Percentiles rank a stretch among this genome's conserved stretches.
Conservation (phyloP, 768 basidiomycete genomes). For the Mycena capillaripes region DNA sequence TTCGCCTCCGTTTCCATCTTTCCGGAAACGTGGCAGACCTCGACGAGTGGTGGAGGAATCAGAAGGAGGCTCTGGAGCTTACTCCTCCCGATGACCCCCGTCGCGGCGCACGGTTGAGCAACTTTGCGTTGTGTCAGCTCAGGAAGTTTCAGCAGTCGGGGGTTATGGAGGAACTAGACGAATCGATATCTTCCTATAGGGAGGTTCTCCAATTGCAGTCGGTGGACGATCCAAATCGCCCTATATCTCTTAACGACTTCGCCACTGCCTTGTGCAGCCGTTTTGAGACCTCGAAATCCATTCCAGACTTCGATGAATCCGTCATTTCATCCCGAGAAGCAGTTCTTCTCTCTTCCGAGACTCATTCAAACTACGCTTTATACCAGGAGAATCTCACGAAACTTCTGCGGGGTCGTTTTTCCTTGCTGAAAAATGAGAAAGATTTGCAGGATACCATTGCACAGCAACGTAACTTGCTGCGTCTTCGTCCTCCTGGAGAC, state of each 20-base stretch:
- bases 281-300: background rate
- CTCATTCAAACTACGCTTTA: background rate
- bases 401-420: background rate
- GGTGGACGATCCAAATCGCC: background rate
- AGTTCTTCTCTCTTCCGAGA: background rate
- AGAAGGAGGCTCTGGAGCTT: background rate
- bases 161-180: background rate
- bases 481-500: background rate
- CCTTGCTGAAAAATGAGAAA: background rate
- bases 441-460: background rate
- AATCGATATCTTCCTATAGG: background rate
- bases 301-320: background rate
- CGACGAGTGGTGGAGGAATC: background rate
- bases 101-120: background rate
- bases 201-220: background rate
- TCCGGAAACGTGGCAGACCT: background rate
- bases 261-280: background rate
- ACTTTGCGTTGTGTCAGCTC: background rate
- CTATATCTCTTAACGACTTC: background rate
- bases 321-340: background rate
- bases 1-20: background rate
- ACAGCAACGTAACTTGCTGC: background rate
- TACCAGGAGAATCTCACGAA: background rate
- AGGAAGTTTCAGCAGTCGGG: background rate
- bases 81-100: background rate